Evolutionary conservation across 1,284 basidiomycete genomes (phyloP).

Genomic region (Pterula multifida): DNA sequence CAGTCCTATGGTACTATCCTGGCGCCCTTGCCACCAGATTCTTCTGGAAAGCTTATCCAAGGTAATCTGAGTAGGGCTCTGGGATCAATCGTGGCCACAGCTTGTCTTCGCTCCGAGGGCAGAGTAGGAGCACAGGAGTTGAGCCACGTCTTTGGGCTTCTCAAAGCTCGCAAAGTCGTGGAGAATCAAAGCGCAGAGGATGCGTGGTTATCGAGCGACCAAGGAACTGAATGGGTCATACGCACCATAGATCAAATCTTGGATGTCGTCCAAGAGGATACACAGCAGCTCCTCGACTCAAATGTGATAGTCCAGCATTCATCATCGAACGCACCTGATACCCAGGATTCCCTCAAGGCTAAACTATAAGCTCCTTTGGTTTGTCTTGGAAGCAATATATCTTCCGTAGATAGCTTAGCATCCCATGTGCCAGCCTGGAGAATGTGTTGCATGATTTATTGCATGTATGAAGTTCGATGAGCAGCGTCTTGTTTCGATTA

Average conservation of each 20-base stretch:
- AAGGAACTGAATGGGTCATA: conserved; percentile 89
- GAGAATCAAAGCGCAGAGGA: conserved; percentile 61
- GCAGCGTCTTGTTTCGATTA: too few relatives aligned
- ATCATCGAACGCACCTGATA: neutral
- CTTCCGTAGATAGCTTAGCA: too few relatives aligned
- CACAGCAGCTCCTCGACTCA: too few relatives aligned
- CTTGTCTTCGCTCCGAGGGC: conserved; percentile 83
- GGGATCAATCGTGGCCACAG: conserved; percentile 82
- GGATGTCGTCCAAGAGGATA: conserved; percentile 51
- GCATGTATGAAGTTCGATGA: too few relatives aligned
- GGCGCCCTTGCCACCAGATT: conserved; percentile 50
- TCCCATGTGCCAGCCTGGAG: too few relatives aligned
- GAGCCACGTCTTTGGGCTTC: conserved; percentile 88
- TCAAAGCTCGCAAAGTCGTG: conserved; percentile 58
- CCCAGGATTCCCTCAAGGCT: neutral
- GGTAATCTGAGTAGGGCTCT: conserved; percentile 80
- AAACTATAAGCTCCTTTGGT: neutral
- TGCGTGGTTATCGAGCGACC: conserved; percentile 79
- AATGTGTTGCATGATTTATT: too few relatives aligned
- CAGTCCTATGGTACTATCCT: conserved; percentile 85
- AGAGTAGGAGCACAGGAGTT: conserved; percentile 86
- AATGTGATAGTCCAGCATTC: neutral
- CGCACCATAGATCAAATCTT: conserved; percentile 75
- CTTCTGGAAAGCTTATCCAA: conserved; percentile 42
- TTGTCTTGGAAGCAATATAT: too few relatives aligned